These are phyloP conservation scores for Wickerhamomyces canadensis DNA, from an alignment of 805 yeast species.

Conservation along the genomic window DNA sequence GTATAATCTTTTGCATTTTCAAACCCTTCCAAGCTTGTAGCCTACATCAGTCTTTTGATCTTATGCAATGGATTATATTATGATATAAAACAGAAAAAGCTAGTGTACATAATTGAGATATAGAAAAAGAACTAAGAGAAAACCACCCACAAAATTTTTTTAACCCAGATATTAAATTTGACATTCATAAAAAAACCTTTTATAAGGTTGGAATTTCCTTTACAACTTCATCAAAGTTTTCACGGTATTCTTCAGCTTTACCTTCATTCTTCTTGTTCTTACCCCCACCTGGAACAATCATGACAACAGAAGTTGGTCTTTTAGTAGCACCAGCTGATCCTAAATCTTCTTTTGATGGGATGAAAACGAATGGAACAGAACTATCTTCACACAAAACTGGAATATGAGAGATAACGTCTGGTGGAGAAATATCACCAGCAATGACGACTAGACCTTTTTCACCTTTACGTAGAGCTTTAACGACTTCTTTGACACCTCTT, in stretches of 20 bases:
- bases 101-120: constrained; percentile 7
- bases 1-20: not conserved
- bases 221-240: constrained; percentile 86
- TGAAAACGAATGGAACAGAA: constrained; percentile 84
- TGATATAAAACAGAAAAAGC: not conserved
- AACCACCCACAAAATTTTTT: not conserved
- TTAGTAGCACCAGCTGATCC: constrained; percentile 99
- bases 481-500: constrained; percentile 98
- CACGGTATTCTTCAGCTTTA: constrained; percentile 84
- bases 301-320: constrained; percentile 97
- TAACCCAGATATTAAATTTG: not conserved
- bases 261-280: constrained; percentile 66
- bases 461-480: constrained; percentile 95
- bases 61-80: not conserved
- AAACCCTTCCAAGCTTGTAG: not conserved
- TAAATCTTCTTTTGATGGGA: constrained; percentile 96
- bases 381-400: constrained; percentile 97
- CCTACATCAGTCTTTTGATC: not conserved
- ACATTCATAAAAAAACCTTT: not conserved
- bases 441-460: constrained; percentile 94
- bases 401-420: constrained; percentile 93
- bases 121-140: not conserved
- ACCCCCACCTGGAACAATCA: constrained; percentile 95
- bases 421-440: constrained; percentile 98
- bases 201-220: constrained; percentile 62